A percentile compares a stretch with the other conserved stretches of the same genome.
Conservation (phyloP, 371 early-diverging fungal genomes). For the Smittium mucronatum region DNA sequence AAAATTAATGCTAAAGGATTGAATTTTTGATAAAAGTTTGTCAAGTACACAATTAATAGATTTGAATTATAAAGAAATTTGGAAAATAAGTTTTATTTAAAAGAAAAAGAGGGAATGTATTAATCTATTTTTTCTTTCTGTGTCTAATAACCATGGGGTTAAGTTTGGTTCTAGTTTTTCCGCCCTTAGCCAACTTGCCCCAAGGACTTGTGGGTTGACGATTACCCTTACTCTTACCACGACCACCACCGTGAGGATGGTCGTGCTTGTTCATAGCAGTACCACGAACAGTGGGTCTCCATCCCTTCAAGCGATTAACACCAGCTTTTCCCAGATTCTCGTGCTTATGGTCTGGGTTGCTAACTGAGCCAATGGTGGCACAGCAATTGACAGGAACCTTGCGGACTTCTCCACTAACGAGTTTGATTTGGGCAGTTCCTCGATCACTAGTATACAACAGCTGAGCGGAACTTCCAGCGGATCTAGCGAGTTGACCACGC, state of each 20-base stretch:
- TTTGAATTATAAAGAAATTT: too few species aligned
- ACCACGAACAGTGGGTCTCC: slow-evolving; percentile 87
- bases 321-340: slow-evolving; percentile 87
- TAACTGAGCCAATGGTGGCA: slow-evolving; percentile 87
- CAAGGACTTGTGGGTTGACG: slow-evolving; percentile 75
- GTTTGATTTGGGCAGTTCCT: slow-evolving; percentile 76
- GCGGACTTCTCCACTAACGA: slow-evolving; percentile 81
- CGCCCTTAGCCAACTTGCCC: slow-evolving; percentile 94
- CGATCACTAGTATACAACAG: slow-evolving; percentile 77
- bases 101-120: too few species aligned
- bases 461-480: slow-evolving; percentile 86
- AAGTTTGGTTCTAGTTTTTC: slow-evolving; percentile 68
- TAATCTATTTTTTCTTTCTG: slow-evolving; percentile 34
- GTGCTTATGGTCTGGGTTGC: slow-evolving; percentile 84
- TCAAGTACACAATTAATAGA: too few species aligned
- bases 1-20: too few species aligned
- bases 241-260: slow-evolving; percentile 99
- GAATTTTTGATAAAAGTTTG: too few species aligned
- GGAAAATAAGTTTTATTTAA: too few species aligned
- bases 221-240: slow-evolving; percentile 36
- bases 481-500: slow-evolving; percentile 68
- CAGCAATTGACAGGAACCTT: slow-evolving; percentile 75
- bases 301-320: slow-evolving; percentile 46
- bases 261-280: slow-evolving; percentile 94
- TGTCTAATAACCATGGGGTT: slow-evolving; percentile 68